Base-by-base conservation (phyloP, 257 asterid species). In the Petrea volubilis region DNA sequence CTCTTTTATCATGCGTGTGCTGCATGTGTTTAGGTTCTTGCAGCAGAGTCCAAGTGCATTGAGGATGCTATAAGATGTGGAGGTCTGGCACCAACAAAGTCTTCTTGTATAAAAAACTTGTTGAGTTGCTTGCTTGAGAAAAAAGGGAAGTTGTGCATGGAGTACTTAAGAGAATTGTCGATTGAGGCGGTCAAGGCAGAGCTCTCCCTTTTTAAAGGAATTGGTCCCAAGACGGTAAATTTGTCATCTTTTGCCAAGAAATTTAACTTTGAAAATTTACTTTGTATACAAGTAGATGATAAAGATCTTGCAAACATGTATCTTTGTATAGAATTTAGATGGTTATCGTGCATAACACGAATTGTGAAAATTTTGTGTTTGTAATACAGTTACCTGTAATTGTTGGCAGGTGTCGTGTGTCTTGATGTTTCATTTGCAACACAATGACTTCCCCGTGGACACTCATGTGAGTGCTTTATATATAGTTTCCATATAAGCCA, bases 21-120 rank as follows among this genome's bases (percentile, higher is more conserved):
- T 64, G 73, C 68, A 27, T 68, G 70, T 78, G 53, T 72, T 79
- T 17, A 92, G 98, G 98, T 88, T 67, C 90, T 85, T 75, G 89
- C 84, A 52, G 96, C 95, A 25, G 89, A 90, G 71, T 55, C 85
- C 8, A 84, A 79, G 69, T 72, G 74, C 66, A 79, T 92, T 56
- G 91, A 86, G 85, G 91, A 87, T 81, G 91, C 93, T 21, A 92
- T 92, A 77, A 88, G 95, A 82, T 88, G 97, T 75, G 98, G 96
- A 62, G 98, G 97, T 67, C 81, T 90, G 65, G 98, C 97, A 20
- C 91, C 95, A 15, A 85, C 93, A 8, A 92, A 88, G 67, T 82
- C 93, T 64, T 62, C 90, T 43, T 90, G 97, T 75, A 86, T 88
- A 59, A 90, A 84, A 83, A 86, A 84, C 73, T 70, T 90, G 80